Percentiles rank a stretch among this genome's conserved stretches.
Evolutionary conservation across 2,329 filamentous ascomycete species (phyloP).

Genomic region (Cadophora sp.): DNA sequence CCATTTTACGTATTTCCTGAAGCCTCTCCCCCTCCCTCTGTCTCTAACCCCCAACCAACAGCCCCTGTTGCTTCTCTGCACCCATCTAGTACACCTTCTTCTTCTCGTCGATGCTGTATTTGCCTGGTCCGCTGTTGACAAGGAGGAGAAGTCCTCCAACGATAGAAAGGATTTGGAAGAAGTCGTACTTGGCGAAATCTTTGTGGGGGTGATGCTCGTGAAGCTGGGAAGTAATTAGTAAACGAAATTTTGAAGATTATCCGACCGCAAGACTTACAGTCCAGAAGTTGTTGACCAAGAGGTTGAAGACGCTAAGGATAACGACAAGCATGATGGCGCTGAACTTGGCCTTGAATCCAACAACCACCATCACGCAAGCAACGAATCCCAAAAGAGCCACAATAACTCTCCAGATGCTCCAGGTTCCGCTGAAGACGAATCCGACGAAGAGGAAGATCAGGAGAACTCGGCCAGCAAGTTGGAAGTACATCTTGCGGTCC

Average conservation of each 20-base stretch:
- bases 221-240: conserved; percentile 62
- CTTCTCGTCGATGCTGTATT: conserved; percentile 99
- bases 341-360: conserved; percentile 99
- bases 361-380: conserved; percentile 97
- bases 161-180: conserved; percentile 99
- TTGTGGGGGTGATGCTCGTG: conserved; percentile 99
- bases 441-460: conserved; percentile 98
- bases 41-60: conserved; percentile 13
- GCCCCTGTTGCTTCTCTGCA: background rate
- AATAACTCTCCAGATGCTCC: conserved; percentile 86
- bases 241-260: conserved; percentile 2
- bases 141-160: conserved; percentile 94
- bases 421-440: conserved; percentile 94
- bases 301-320: conserved; percentile 94
- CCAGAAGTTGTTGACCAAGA: conserved; percentile 99
- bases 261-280: conserved; percentile 70
- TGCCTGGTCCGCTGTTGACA: conserved; percentile 97
- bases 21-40: conserved; percentile 25
- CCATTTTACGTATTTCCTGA: conserved; percentile 34
- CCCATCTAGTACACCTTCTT: conserved; percentile 92
- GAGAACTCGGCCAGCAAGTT: conserved; percentile 92
- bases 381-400: conserved; percentile 86
- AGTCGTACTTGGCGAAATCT: conserved; percentile 99
- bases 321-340: conserved; percentile 95
- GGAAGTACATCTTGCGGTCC: conserved; percentile 99